Evolutionary conservation across 2,329 filamentous ascomycete genomes (phyloP), one percentile per base, ranked within the genome.

Genomic region (Phoma sp.): DNA sequence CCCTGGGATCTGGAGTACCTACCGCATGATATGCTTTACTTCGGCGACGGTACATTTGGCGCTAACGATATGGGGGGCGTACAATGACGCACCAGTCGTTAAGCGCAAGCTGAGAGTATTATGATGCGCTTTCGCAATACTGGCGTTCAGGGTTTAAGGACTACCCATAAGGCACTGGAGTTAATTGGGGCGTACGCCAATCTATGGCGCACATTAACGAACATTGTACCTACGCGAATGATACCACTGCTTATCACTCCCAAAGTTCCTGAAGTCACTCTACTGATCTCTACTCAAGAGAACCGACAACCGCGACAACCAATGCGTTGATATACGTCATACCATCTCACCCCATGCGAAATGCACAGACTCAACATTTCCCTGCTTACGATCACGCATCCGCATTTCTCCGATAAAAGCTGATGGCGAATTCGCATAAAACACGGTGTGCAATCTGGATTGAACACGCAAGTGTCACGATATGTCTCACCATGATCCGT

Each of bases 1-100:
- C 85, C 87, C 0, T 93, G 89, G 88, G 78, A 74, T 51, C 47
- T 92, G 10, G 89, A 91, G 64, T 90, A 90, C 56, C 77, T 92
- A 6, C 88, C 89, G 3, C 83, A 82, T 22, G 87, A 90, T 66
- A 82, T 90, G 56, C 67, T 89, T 35, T 81, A 70, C 33, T 73
- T 70, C 57, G 65, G 65, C 4, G 70, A 72, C 9, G 60, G 40
- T 7, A 51, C 44, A 1, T 55, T 55, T 40, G 46, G 41, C 21
- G 8, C 41, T 8, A 38, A 51, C n/a, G 43, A 47, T 9, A 46
- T 55, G 46, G 46, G 46, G 15, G 41, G 41, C 10, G 22, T 46
- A 37, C 46, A 55, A 17, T 51, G 31, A 17, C n/a, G 9, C 12
- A 24, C 25, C 15, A 19, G 32, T 35, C 19, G 15, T 8, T 17